Conservation (phyloP, 2,329 filamentous ascomycete species). For the Calcarisporium arbuscula region DNA sequence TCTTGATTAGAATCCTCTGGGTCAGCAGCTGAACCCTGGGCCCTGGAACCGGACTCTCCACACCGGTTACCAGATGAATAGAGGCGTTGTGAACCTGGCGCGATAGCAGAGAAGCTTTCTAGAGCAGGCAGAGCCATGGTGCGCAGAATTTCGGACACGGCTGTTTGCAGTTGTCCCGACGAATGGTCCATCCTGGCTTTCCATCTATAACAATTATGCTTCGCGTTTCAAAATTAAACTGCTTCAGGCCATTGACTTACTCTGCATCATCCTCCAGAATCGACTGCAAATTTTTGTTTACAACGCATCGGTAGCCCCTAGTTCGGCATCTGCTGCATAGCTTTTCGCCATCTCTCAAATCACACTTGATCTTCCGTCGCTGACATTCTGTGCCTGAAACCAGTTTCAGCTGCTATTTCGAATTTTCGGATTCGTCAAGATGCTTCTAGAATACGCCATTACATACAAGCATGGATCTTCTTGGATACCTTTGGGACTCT, state of each 20-base stretch:
- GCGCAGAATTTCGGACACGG: constrained; percentile 19
- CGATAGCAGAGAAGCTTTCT: neutral
- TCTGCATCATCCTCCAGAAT: constrained; percentile 47
- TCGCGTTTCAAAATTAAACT: too few species aligned
- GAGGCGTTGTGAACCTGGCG: too few species aligned
- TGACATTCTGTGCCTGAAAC: constrained; percentile 41
- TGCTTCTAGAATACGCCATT: neutral
- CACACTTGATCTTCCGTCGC: constrained; percentile 49
- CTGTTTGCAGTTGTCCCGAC: too few species aligned
- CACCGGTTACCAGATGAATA: neutral
- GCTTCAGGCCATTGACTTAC: constrained; percentile 28
- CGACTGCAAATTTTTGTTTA: constrained; percentile 50
- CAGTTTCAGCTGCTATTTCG: too few species aligned
- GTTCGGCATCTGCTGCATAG: constrained; percentile 43
- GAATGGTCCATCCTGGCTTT: too few species aligned
- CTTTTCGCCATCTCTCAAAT: constrained; percentile 36
- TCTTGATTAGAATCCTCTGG: constrained; percentile 1
- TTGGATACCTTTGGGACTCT: constrained; percentile 23
- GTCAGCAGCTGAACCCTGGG: neutral
- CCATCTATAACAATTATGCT: too few species aligned
- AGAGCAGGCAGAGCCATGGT: constrained; percentile 12
- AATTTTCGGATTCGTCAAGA: too few species aligned
- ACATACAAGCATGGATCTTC: constrained; percentile 25
- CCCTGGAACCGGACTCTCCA: neutral
- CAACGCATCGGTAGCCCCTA: constrained; percentile 43